A percentile compares a stretch with the other conserved stretches of the same genome.
These are phyloP conservation scores for Podosphaera fusca DNA, from an alignment of 2,329 filamentous ascomycete genomes.

Conservation along the genomic window DNA sequence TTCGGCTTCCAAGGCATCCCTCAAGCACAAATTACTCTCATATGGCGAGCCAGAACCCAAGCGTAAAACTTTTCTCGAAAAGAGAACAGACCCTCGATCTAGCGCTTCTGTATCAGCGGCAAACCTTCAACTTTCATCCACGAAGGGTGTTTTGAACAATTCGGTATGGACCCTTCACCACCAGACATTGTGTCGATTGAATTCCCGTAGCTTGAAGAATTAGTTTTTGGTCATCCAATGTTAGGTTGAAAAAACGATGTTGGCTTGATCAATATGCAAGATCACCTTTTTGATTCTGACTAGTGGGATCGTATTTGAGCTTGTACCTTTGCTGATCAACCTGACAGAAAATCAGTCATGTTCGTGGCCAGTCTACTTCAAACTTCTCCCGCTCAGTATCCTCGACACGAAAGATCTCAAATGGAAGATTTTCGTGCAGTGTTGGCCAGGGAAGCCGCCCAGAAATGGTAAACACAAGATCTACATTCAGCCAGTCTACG, in stretches of 20 bases:
- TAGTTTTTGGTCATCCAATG: too few relatives aligned
- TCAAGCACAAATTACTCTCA: conserved; percentile 28
- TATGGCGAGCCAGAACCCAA: conserved; percentile 33
- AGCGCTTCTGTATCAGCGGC: conserved; percentile 20
- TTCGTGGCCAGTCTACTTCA: not conserved
- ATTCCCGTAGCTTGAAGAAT: too few relatives aligned
- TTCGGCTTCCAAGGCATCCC: conserved; percentile 19
- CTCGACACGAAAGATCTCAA: conserved; percentile 21
- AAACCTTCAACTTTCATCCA: not conserved
- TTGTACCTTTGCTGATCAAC: not conserved
- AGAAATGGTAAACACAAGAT: conserved; percentile 15
- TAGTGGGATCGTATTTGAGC: too few relatives aligned
- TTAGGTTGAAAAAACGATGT: too few relatives aligned
- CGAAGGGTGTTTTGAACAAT: not conserved
- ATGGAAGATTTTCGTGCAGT: conserved; percentile 31
- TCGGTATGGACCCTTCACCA: not conserved
- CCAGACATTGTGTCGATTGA: not conserved
- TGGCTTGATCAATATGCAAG: too few relatives aligned
- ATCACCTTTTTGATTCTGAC: too few relatives aligned
- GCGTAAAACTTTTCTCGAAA: conserved; percentile 32
- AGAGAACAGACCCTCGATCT: conserved; percentile 27
- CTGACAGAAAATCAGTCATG: not conserved
- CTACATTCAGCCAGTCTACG: conserved; percentile 23
- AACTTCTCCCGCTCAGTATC: not conserved
- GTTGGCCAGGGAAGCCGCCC: conserved; percentile 29